These are phyloP conservation scores for Deinandra increscens DNA, from an alignment of 129 eudicot genomes.

Conservation along the genomic window DNA sequence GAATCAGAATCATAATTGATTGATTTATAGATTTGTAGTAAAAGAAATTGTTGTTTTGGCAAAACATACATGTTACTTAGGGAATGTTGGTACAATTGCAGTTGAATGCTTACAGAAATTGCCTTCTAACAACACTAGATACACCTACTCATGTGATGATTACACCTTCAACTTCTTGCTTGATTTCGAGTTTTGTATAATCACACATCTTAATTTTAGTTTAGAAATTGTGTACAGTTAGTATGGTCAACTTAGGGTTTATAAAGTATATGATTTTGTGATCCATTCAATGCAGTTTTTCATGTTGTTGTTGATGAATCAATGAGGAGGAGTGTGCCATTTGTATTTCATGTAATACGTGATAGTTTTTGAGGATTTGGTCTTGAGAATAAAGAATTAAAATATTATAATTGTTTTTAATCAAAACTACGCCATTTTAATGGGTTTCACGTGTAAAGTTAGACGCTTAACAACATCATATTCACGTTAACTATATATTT, in stretches of 20 bases:
- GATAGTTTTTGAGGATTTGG: too few relatives aligned
- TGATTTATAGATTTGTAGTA: slow-evolving; percentile 95
- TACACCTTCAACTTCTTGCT: slow-evolving; percentile 92
- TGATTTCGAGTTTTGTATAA: slow-evolving; percentile 78
- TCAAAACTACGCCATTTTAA: too few relatives aligned
- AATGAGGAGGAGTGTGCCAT: too few relatives aligned
- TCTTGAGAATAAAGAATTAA: too few relatives aligned
- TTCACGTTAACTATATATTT: too few relatives aligned
- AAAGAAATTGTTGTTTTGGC: slow-evolving; percentile 89
- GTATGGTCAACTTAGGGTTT: neutral
- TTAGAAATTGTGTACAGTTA: neutral
- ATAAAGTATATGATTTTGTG: neutral
- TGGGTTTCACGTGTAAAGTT: too few relatives aligned
- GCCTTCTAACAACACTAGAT: slow-evolving; percentile 81
- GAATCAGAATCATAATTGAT: too few relatives aligned
- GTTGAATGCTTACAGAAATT: slow-evolving; percentile 94
- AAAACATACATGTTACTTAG: slow-evolving; percentile 85
- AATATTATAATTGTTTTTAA: too few relatives aligned
- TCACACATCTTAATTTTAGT: neutral
- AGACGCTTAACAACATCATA: too few relatives aligned
- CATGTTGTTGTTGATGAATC: slow-evolving; percentile 83
- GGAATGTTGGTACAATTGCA: slow-evolving; percentile 94
- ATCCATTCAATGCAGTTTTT: slow-evolving; percentile 43
- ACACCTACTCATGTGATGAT: slow-evolving; percentile 93
- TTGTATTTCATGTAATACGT: too few relatives aligned